Percentiles rank a stretch among this genome's conserved stretches.
phyloP scores from a whole-genome alignment of 2,329 filamentous ascomycete species.

The Bipolaris sorokiniana region DNA sequence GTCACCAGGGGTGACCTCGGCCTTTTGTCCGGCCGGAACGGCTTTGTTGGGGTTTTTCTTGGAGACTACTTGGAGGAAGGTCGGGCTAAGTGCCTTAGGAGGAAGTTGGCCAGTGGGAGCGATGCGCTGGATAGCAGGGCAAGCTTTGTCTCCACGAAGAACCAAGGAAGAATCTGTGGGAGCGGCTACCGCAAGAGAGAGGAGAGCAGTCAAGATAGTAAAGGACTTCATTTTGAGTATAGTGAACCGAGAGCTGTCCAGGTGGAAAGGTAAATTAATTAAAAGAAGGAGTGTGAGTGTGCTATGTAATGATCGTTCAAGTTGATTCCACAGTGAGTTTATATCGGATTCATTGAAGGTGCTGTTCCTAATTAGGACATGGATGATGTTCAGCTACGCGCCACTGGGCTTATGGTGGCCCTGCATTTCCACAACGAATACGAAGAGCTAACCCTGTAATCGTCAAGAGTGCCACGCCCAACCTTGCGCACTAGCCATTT shows the following conservation, averaged over 20 bases:
- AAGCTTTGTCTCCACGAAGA: background rate
- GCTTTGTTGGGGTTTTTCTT: constrained; percentile 21
- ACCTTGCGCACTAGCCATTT: background rate
- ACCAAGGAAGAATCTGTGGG: constrained; percentile 1
- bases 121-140: constrained; percentile 19
- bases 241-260: background rate
- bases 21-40: constrained; percentile 17
- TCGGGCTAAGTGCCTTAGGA: constrained; percentile 13
- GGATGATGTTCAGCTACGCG: background rate
- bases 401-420: background rate
- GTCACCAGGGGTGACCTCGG: constrained; percentile 21
- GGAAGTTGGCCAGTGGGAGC: constrained; percentile 21
- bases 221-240: constrained; percentile 19
- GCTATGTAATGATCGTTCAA: background rate
- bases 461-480: background rate
- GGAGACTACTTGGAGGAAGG: constrained; percentile 18
- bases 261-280: background rate
- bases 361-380: background rate
- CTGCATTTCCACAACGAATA: background rate
- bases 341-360: background rate
- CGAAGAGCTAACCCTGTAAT: background rate
- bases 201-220: constrained; percentile 9
- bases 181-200: constrained; percentile 3
- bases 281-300: background rate
- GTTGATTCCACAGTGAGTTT: background rate